Percentiles rank a stretch among this genome's conserved stretches.
These are phyloP conservation scores for Diplodia sapinea DNA, from an alignment of 2,329 filamentous ascomycete species.

Conservation along the genomic window DNA sequence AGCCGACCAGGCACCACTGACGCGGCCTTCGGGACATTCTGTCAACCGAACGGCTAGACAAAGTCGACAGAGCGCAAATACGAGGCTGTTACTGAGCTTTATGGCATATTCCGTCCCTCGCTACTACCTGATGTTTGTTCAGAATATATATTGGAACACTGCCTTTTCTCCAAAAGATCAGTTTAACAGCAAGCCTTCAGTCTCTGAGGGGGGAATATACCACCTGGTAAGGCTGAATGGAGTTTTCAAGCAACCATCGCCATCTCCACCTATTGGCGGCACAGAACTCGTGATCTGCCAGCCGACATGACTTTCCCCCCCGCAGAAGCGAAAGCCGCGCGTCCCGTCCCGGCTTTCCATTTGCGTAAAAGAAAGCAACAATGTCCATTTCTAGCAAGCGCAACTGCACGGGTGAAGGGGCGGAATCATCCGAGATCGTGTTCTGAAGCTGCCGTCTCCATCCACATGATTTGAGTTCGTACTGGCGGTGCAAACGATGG, in stretches of 20 bases:
- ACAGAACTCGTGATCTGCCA: background rate
- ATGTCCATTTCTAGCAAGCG: background rate
- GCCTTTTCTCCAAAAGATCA: background rate
- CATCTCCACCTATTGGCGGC: too few species aligned
- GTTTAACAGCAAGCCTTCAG: background rate
- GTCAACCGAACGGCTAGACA: too few species aligned
- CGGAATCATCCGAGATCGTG: background rate
- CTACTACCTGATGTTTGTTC: background rate
- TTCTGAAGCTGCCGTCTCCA: background rate
- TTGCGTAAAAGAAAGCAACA: background rate
- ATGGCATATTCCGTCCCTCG: background rate
- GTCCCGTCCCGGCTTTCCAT: background rate
- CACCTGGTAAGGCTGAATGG: too few species aligned
- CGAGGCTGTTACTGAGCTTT: background rate
- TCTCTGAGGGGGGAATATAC: too few species aligned
- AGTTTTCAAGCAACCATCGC: background rate
- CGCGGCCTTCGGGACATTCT: background rate
- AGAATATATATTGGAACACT: background rate
- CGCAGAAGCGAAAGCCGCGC: slow-evolving; percentile 1
- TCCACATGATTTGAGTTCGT: background rate
- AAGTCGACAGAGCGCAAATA: background rate
- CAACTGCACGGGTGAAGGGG: background rate
- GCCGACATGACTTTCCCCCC: background rate
- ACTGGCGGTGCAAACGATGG: background rate
- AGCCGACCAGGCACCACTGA: background rate